Percentiles rank a stretch among this genome's conserved stretches.
These are phyloP conservation scores for Aureobasidium musti DNA, from an alignment of 2,329 filamentous ascomycete species.

Conservation along the genomic window DNA sequence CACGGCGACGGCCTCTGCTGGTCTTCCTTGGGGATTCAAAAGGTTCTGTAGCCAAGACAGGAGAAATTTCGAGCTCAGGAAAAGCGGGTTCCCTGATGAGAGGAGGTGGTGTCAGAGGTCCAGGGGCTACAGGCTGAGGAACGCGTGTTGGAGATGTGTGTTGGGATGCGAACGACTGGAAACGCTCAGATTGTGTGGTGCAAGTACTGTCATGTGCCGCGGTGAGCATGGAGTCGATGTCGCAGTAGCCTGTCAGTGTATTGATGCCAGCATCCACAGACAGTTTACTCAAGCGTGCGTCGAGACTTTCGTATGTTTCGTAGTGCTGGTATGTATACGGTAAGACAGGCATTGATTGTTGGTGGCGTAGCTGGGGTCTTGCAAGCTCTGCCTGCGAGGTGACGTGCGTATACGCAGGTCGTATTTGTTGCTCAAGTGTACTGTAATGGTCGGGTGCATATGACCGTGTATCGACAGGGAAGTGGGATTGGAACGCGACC, in stretches of 20 bases:
- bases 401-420: not conserved
- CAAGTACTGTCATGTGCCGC: constrained; percentile 1
- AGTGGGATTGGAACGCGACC: not conserved
- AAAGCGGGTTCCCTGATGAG: not conserved
- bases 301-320: not conserved
- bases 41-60: not conserved
- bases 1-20: not conserved
- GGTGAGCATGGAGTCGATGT: not conserved
- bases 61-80: not conserved
- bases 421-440: not conserved
- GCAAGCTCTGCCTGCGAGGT: not conserved
- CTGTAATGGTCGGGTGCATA: not conserved
- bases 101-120: not conserved
- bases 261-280: not conserved
- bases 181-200: constrained; percentile 1
- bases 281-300: not conserved
- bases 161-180: not conserved
- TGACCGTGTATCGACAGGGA: not conserved
- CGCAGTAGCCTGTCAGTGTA: constrained; percentile 6
- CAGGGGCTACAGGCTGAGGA: not conserved
- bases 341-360: not conserved
- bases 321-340: not conserved
- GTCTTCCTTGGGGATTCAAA: not conserved
- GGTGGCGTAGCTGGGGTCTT: not conserved
- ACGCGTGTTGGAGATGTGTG: not conserved